phyloP scores from a whole-genome alignment of 1,284 basidiomycete genomes.

The Xerocomus cyaneibrunnescens region DNA sequence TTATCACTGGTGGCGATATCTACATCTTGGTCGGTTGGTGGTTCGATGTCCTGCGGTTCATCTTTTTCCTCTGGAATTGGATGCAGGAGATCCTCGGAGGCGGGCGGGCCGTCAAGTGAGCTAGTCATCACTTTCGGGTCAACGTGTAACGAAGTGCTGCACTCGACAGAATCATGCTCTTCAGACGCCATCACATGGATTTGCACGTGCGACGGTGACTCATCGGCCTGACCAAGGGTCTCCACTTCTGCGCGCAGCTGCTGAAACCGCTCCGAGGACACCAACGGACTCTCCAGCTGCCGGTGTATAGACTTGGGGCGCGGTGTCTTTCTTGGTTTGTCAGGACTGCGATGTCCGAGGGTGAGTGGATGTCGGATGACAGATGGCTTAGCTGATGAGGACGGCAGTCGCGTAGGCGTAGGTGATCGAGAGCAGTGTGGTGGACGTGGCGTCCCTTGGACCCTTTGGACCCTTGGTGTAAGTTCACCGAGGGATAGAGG shows the following conservation, averaged over 20 bases:
- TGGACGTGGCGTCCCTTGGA: slow-evolving; percentile 12
- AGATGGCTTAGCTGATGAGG: slow-evolving; percentile 25
- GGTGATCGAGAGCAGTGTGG: slow-evolving; percentile 8
- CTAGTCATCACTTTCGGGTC: neutral
- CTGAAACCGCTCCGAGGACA: slow-evolving; percentile 33
- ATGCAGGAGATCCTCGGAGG: slow-evolving; percentile 13
- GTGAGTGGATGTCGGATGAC: slow-evolving; percentile 20
- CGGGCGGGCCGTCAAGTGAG: neutral
- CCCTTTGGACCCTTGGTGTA: slow-evolving; percentile 38
- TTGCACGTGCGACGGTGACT: slow-evolving; percentile 2
- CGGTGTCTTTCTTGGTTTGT: slow-evolving; percentile 12
- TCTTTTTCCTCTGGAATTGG: slow-evolving; percentile 12
- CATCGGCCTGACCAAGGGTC: slow-evolving; percentile 11
- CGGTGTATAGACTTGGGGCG: slow-evolving; percentile 1
- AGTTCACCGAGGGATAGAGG: slow-evolving; percentile 38
- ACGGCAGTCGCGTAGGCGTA: slow-evolving; percentile 11
- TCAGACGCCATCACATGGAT: neutral
- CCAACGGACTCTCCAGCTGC: slow-evolving; percentile 8
- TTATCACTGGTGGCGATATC: neutral
- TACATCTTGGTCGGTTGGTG: neutral
- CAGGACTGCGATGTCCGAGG: slow-evolving; percentile 19
- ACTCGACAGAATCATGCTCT: neutral
- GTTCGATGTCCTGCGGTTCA: neutral
- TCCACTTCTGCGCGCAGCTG: slow-evolving; percentile 20
- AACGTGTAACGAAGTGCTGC: neutral